Evolutionary conservation across 2,329 filamentous ascomycete species (phyloP).

Genomic region (Phoma herbarum): DNA sequence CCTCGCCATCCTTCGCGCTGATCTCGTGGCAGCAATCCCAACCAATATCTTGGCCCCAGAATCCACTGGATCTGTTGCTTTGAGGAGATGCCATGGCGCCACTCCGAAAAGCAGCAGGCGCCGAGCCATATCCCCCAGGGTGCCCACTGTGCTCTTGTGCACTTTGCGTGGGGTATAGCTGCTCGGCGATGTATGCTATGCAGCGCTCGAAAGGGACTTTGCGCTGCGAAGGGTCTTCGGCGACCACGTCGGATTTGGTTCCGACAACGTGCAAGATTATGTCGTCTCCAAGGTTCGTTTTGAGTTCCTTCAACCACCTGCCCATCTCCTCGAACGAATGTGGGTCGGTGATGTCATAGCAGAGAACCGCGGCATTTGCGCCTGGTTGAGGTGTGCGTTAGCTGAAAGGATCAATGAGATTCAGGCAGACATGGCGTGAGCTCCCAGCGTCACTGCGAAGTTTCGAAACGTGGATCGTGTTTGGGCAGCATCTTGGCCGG

Average conservation of each 20-base stretch:
- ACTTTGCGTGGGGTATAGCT: slow-evolving; percentile 75
- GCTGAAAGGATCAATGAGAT: not conserved
- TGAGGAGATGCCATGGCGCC: slow-evolving; percentile 57
- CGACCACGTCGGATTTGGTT: slow-evolving; percentile 80
- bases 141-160: slow-evolving; percentile 31
- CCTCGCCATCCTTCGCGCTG: slow-evolving; percentile 90
- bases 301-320: slow-evolving; percentile 85
- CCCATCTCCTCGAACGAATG: slow-evolving; percentile 91
- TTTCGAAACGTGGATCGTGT: slow-evolving; percentile 5
- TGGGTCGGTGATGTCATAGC: slow-evolving; percentile 91
- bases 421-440: slow-evolving; percentile 1
- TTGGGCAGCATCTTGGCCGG: slow-evolving; percentile 21
- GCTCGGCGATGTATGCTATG: slow-evolving; percentile 94
- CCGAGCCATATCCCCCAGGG: slow-evolving; percentile 37
- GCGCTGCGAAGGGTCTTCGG: slow-evolving; percentile 78
- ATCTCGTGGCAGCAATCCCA: slow-evolving; percentile 99
- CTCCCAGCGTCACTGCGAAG: slow-evolving; percentile 9
- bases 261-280: slow-evolving; percentile 94
- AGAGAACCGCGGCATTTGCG: slow-evolving; percentile 91
- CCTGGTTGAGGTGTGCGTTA: slow-evolving; percentile 56
- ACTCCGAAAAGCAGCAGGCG: slow-evolving; percentile 50
- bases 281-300: slow-evolving; percentile 76
- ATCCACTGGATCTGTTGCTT: slow-evolving; percentile 70
- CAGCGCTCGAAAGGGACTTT: slow-evolving; percentile 94
- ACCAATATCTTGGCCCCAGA: slow-evolving; percentile 91